phyloP scores from a whole-genome alignment of 106 monocot species.

The Narthecium ossifragum region DNA sequence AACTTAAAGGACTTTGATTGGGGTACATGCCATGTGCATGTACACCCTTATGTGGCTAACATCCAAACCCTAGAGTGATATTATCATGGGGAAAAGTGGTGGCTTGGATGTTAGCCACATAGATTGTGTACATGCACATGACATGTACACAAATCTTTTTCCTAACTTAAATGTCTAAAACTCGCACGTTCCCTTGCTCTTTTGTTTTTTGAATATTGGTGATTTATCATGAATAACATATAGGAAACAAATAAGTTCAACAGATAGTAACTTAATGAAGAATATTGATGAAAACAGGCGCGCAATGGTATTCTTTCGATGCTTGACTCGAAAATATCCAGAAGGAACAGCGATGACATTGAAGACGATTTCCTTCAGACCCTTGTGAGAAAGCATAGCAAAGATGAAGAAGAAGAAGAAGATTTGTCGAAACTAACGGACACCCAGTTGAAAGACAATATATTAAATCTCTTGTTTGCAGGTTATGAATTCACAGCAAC shows the following conservation, averaged over 20 bases:
- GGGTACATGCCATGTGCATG: no score
- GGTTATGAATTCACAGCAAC: conserved; percentile 36
- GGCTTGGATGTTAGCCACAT: no score
- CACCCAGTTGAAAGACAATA: conserved; percentile 33
- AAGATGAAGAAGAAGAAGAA: conserved; percentile 10
- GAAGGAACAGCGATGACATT: conserved; percentile 13
- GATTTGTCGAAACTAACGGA: conserved; percentile 23
- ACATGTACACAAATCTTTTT: background rate
- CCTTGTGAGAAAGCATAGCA: conserved; percentile 27
- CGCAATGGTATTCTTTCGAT: conserved; percentile 26
- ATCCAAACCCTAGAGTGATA: no score
- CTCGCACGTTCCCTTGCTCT: no score
- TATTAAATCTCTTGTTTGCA: conserved; percentile 28
- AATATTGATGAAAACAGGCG: conserved; percentile 20
- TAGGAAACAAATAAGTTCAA: no score
- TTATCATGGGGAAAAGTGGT: no score
- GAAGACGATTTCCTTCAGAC: conserved; percentile 26
- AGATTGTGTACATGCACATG: background rate
- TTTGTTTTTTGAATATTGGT: no score
- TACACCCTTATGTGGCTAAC: no score
- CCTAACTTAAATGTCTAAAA: background rate
- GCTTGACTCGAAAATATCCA: conserved; percentile 27
- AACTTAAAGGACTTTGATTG: no score
- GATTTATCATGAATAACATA: no score
- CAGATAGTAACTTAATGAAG: no score